Evolutionary conservation across 495 filamentous ascomycete species (phyloP), one percentile per base, ranked within the genome.

Genomic region (Pyrenopolyporus hunteri): DNA sequence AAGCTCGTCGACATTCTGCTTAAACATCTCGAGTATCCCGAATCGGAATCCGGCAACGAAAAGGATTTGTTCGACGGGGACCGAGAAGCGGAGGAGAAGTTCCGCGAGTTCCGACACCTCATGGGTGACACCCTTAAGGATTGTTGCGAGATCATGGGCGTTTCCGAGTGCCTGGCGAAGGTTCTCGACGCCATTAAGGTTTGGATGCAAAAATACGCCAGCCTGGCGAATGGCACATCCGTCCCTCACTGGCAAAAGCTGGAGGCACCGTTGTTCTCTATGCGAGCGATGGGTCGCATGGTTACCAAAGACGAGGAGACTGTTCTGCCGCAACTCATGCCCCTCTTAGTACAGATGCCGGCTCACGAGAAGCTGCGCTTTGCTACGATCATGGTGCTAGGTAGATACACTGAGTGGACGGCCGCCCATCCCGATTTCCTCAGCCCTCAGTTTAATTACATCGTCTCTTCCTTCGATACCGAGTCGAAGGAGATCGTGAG

Each of bases 91-190:
- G 94, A 99, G 71, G 94, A 99, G 67, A 97, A 94, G 68, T 99
- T 98, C 78, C 87, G 94, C 33, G 90, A 96, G 68, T 98, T 97
- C 78, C 81, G 94, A 57, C 94, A 99, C 71, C 83, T 89, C 20
- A 99, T 98, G 92, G 94, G 94, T 13, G 94, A 99, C 73, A 94
- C 97, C 2, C 83, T 99, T 33, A 99, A 99, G 76, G 94, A 98
- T 69, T 91, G 92, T 49, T 98, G 94, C 74, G 88, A 96, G 64
- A 93, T 99, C 14, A 93, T 99, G 70, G 93, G 93, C 8, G 88
- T 93, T 25, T 84, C 90, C 0, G 90, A 95, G 43, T 98, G 94
- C 60, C 83, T 99, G 37, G 82, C 83, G 47, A 98, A 98, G 72
- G 87, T 94, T 2, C 91, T 92, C 67, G 77, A 87, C 3, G 76